These are phyloP conservation scores for Marsdenia floribunda DNA, from an alignment of 257 asterid species.

Conservation along the genomic window DNA sequence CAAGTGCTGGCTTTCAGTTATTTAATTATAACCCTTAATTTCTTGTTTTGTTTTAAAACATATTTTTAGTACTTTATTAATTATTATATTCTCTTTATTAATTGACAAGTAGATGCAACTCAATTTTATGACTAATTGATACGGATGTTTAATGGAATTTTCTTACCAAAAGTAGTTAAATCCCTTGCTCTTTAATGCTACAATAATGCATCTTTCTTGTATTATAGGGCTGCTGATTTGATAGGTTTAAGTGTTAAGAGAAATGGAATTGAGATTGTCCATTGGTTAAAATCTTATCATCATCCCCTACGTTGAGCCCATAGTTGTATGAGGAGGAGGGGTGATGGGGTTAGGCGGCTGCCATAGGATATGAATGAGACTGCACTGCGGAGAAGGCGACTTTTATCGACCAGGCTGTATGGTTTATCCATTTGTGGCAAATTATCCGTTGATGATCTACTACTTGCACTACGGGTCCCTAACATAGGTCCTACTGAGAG, in stretches of 20 bases:
- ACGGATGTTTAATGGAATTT: too few species aligned
- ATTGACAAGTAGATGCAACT: too few species aligned
- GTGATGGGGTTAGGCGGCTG: background rate
- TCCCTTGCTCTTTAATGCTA: too few species aligned
- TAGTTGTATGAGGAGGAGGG: background rate
- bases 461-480: constrained; percentile 3
- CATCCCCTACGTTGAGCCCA: background rate
- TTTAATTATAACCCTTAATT: too few species aligned
- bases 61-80: too few species aligned
- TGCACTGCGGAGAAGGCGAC: background rate
- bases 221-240: background rate
- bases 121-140: too few species aligned
- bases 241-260: background rate
- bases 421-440: background rate
- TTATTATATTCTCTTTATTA: too few species aligned
- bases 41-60: too few species aligned
- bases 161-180: too few species aligned
- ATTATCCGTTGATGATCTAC: constrained; percentile 6
- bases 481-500: background rate
- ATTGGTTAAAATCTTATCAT: background rate
- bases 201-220: background rate
- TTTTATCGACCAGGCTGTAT: constrained; percentile 2
- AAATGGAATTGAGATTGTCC: background rate
- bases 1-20: too few species aligned
- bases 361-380: background rate